Evolutionary conservation across 768 basidiomycete genomes (phyloP).

Genomic region (Amanita jacksonii): DNA sequence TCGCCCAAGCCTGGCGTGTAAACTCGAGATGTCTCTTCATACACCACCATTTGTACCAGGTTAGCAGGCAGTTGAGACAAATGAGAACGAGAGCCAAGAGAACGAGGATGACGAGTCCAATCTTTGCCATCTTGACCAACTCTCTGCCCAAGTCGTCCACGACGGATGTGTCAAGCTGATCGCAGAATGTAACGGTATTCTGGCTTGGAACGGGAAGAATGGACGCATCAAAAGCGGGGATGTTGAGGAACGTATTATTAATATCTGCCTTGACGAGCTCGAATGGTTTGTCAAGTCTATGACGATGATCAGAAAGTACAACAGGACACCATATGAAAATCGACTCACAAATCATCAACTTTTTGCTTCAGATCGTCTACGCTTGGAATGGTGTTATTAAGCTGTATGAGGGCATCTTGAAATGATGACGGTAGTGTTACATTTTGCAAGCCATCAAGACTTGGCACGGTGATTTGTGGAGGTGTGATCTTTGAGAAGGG

Average conservation of each 20-base stretch:
- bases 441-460: conserved; percentile 63
- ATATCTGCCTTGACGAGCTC: conserved; percentile 83
- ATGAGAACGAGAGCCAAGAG: conserved; percentile 65
- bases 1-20: conserved; percentile 68
- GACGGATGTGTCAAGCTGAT: conserved; percentile 67
- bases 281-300: conserved; percentile 78
- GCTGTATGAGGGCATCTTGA: conserved; percentile 55
- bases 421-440: conserved; percentile 75
- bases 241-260: conserved; percentile 71
- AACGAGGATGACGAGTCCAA: conserved; percentile 69
- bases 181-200: conserved; percentile 66
- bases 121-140: conserved; percentile 70
- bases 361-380: conserved; percentile 63
- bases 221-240: conserved; percentile 56
- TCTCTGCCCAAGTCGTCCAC: conserved; percentile 79
- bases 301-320: conserved; percentile 4
- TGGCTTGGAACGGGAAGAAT: conserved; percentile 69
- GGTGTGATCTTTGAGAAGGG: conserved; percentile 59
- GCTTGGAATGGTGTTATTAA: conserved; percentile 78
- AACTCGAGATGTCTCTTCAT: conserved; percentile 55
- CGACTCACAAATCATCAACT: conserved; percentile 56
- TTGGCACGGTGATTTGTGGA: conserved; percentile 69
- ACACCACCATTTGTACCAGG: conserved; percentile 84
- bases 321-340: neutral
- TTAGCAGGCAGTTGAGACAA: conserved; percentile 62